Evolutionary conservation across 805 yeast species (phyloP).

Genomic region (Schwanniomyces occidentalis): DNA sequence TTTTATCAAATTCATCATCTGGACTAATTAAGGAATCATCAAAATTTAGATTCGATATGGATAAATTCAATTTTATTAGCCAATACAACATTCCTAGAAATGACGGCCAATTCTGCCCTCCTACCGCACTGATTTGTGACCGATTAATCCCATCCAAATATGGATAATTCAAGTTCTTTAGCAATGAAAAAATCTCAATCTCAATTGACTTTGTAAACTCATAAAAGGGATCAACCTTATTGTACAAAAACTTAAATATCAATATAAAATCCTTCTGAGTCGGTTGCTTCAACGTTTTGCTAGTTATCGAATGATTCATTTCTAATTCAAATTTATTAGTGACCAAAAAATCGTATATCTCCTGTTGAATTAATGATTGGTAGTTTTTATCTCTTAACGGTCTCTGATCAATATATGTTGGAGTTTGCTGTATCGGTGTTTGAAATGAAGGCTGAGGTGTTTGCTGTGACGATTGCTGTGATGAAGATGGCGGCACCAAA

Average conservation of each 20-base stretch:
- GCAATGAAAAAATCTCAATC: slow-evolving; percentile 66
- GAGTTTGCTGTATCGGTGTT: slow-evolving; percentile 11
- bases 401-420: slow-evolving; percentile 55
- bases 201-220: slow-evolving; percentile 68
- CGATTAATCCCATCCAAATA: slow-evolving; percentile 77
- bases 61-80: slow-evolving; percentile 60
- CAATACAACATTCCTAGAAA: slow-evolving; percentile 83
- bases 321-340: slow-evolving; percentile 71
- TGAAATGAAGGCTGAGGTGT: slow-evolving; percentile 13
- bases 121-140: slow-evolving; percentile 87
- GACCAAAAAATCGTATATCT: slow-evolving; percentile 63
- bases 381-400: slow-evolving; percentile 74
- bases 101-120: slow-evolving; percentile 84
- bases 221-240: slow-evolving; percentile 77
- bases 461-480: slow-evolving; percentile 17
- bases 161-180: slow-evolving; percentile 73
- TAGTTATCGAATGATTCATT: slow-evolving; percentile 66
- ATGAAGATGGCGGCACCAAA: slow-evolving; percentile 12
- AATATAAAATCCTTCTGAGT: slow-evolving; percentile 83
- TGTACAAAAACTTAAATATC: slow-evolving; percentile 79
- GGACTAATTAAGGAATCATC: slow-evolving; percentile 29
- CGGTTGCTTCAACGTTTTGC: slow-evolving; percentile 67
- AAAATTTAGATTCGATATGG: slow-evolving; percentile 28
- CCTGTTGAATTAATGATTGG: slow-evolving; percentile 65
- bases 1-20: slow-evolving; percentile 49